Evolutionary conservation across 148 eudicot species (phyloP), one percentile per base, ranked within the genome.

Genomic region (Rhododendron williamsianum): DNA sequence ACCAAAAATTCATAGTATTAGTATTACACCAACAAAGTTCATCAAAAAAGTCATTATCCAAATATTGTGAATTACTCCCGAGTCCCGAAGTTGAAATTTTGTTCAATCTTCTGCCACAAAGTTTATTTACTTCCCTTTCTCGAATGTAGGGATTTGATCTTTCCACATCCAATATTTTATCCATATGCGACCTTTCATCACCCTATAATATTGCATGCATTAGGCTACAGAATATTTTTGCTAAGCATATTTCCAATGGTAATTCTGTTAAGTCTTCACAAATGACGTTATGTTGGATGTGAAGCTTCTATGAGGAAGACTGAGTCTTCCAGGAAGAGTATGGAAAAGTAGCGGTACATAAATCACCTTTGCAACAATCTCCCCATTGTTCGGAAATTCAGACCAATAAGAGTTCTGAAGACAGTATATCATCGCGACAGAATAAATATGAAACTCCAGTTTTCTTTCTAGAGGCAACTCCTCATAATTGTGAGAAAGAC

Each of bases 391-490:
- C 81, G 89, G 90, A 54, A 93, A 86, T 86, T 86, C 84, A 65
- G 93, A 88, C 43, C 89, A 81, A 87, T 72, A 89, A 81, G 84
- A 91, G 74, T 85, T 72, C 86, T 88, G 88, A 87, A 97, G 93
- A 89, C 99, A 97, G 86, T 89, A 86, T 81, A 94, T 79, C 85
- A 97, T 88, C 87, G 94, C 90, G 30, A 92, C 86, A 84, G 99
- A 90, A 86, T 91, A 92, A 52, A 97, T 92, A 87, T 95, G 95
- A 71, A 92, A 86, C 91, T 94, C 96, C 91, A 97, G 84, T 90
- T 93, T 97, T 82, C 78, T 87, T 41, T 91, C 94, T 48, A 90
- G 87, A 78, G 91, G 90, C 74, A 95, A 92, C 54, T 91, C 87
- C 74, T 63, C 88, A 87, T 97, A 95, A 79, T 93, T 90, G 90